These are phyloP conservation scores for Botryotinia globosa DNA, from an alignment of 2,329 filamentous ascomycete genomes.

Conservation along the genomic window DNA sequence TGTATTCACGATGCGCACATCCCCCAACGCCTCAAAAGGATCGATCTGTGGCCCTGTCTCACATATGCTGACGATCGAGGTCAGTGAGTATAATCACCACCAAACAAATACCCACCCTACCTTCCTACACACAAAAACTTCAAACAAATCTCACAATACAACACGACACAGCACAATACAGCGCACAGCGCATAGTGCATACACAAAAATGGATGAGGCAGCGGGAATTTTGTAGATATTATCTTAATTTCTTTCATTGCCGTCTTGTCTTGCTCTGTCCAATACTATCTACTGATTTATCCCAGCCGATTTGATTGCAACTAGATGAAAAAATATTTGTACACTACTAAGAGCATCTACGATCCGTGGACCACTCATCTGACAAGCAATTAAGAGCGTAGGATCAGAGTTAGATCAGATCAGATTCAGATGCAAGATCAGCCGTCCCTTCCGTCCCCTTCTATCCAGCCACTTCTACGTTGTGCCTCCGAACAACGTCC, in stretches of 20 bases:
- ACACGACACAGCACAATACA: slow-evolving; percentile 3
- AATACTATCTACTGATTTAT: slow-evolving; percentile 1
- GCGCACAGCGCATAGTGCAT: not conserved
- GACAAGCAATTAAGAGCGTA: not conserved
- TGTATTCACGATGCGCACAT: not conserved
- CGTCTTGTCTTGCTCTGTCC: not conserved
- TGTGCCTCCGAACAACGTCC: slow-evolving; percentile 7
- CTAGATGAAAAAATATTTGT: not conserved
- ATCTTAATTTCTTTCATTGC: slow-evolving; percentile 5
- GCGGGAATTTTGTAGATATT: not conserved
- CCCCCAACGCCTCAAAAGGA: not conserved
- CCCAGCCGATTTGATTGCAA: not conserved
- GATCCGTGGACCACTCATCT: slow-evolving; percentile 1
- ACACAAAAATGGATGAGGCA: not conserved
- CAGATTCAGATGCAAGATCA: slow-evolving; percentile 16
- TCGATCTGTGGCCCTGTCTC: not conserved
- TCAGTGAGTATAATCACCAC: not conserved
- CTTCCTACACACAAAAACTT: not conserved
- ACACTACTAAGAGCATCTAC: not conserved
- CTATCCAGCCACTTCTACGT: slow-evolving; percentile 4
- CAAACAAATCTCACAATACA: not conserved
- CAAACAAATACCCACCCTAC: not conserved
- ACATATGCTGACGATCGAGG: slow-evolving; percentile 10
- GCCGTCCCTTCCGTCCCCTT: not conserved
- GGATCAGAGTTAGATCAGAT: slow-evolving; percentile 6